Conservation (phyloP, 805 yeast species). For the Saccharomycopsis synnaedendra region DNA sequence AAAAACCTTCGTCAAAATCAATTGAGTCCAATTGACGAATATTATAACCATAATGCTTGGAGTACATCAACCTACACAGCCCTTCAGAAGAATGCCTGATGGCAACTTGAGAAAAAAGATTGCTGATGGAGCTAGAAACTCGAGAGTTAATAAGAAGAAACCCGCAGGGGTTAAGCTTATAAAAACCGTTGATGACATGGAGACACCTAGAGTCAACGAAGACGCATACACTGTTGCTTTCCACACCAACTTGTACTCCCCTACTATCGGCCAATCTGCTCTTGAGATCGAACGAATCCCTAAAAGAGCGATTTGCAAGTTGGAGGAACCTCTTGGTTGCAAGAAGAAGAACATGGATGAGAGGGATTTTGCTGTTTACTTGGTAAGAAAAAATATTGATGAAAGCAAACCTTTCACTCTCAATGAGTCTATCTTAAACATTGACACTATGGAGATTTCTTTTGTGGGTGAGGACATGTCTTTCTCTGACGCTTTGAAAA, state of each 20-base stretch:
- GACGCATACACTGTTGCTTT: slow-evolving; percentile 1
- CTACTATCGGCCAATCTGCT: background rate
- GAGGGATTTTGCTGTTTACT: slow-evolving; percentile 9
- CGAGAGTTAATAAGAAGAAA: background rate
- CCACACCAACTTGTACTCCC: background rate
- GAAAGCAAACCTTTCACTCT: slow-evolving; percentile 6
- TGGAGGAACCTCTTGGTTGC: slow-evolving; percentile 4
- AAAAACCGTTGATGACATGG: slow-evolving; percentile 8
- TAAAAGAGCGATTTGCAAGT: slow-evolving; percentile 9
- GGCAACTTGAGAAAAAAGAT: background rate
- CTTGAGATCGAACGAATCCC: slow-evolving; percentile 7
- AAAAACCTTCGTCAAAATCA: no score
- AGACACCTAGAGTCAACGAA: slow-evolving; percentile 9
- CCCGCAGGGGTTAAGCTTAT: background rate
- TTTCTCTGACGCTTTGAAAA: slow-evolving; percentile 7
- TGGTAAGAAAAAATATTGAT: slow-evolving; percentile 6
- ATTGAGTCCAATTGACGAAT: no score
- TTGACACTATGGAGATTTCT: slow-evolving; percentile 11
- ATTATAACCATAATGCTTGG: no score
- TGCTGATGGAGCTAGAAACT: background rate
- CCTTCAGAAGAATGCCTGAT: background rate
- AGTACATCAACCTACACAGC: no score
- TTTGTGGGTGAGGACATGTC: slow-evolving; percentile 3
- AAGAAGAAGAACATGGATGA: background rate
- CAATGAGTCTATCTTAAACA: slow-evolving; percentile 6